Percentiles rank a stretch among this genome's conserved stretches.
Evolutionary conservation across 1,139 yeast species (phyloP).

Genomic region (Hanseniaspora sp.): DNA sequence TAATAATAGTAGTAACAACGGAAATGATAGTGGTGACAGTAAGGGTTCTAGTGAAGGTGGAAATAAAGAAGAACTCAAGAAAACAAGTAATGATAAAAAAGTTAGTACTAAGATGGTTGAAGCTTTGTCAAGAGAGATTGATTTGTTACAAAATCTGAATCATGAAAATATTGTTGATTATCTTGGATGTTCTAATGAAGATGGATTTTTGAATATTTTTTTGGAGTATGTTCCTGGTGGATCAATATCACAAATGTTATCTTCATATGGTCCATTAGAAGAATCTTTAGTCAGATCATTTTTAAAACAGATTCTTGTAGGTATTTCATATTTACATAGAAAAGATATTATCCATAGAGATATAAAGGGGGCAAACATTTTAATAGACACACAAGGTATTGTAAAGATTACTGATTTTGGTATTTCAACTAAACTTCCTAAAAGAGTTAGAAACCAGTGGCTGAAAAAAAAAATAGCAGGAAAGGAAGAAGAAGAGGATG

Average conservation of each 20-base stretch:
- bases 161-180: conserved; percentile 91
- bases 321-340: conserved; percentile 68
- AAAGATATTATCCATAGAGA: conserved; percentile 82
- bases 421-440: conserved; percentile 58
- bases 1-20: conserved; percentile 17
- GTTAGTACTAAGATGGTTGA: conserved; percentile 57
- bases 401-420: conserved; percentile 93
- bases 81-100: conserved; percentile 18
- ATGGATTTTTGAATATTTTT: conserved; percentile 63
- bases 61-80: conserved; percentile 23
- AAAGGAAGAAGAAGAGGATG: background rate
- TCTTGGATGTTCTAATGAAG: conserved; percentile 72
- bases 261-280: conserved; percentile 82
- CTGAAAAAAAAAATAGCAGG: conserved; percentile 20
- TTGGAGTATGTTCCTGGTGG: conserved; percentile 97
- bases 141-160: conserved; percentile 60
- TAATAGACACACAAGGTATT: conserved; percentile 81
- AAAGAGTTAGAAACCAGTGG: conserved; percentile 20
- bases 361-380: conserved; percentile 83
- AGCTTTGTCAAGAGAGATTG: conserved; percentile 78
- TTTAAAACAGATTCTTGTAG: conserved; percentile 71
- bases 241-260: conserved; percentile 75
- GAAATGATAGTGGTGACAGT: conserved; percentile 24
- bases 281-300: conserved; percentile 79
- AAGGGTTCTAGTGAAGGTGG: background rate